Evolutionary conservation across 2,329 filamentous ascomycete genomes (phyloP).

Genomic region (Bimuria novae-zelandiae): DNA sequence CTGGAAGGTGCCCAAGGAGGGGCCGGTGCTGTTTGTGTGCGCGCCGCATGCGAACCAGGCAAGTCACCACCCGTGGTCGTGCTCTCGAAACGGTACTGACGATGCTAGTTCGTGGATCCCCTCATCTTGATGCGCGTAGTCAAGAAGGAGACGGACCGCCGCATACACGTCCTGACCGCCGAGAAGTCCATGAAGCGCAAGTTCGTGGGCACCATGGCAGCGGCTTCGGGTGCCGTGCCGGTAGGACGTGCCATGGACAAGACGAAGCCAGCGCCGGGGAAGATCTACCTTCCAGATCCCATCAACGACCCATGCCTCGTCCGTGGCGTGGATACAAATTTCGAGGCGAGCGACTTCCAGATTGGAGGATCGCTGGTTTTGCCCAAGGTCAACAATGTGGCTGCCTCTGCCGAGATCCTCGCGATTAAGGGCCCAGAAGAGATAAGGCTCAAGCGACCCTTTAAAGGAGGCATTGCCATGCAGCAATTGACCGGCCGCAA

Average conservation of each 20-base stretch:
- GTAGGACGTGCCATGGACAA: conserved; percentile 90
- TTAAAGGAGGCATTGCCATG: conserved; percentile 76
- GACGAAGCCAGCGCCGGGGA: conserved; percentile 77
- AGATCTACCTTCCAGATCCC: conserved; percentile 87
- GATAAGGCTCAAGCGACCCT: conserved; percentile 82
- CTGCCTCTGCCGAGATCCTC: conserved; percentile 81
- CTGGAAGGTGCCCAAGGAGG: conserved; percentile 89
- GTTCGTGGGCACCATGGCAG: conserved; percentile 87
- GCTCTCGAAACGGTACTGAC: conserved; percentile 12
- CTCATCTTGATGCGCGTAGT: conserved; percentile 91
- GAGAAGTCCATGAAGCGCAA: conserved; percentile 90
- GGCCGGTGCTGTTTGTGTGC: conserved; percentile 92
- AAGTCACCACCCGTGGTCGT: conserved; percentile 3
- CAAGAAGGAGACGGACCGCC: conserved; percentile 81
- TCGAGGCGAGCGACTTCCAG: conserved; percentile 61
- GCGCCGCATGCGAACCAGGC: conserved; percentile 86
- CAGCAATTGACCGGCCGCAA: conserved; percentile 81
- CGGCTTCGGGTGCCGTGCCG: conserved; percentile 86
- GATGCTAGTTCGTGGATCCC: conserved; percentile 83
- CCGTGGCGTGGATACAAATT: conserved; percentile 79
- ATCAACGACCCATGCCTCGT: conserved; percentile 81
- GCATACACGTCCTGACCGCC: conserved; percentile 90
- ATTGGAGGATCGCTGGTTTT: conserved; percentile 81
- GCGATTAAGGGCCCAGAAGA: conserved; percentile 81
- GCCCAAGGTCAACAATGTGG: conserved; percentile 79